Evolutionary conservation across 2,329 filamentous ascomycete genomes (phyloP), one percentile per base, ranked within the genome.

Genomic region (Penicillium sp.): DNA sequence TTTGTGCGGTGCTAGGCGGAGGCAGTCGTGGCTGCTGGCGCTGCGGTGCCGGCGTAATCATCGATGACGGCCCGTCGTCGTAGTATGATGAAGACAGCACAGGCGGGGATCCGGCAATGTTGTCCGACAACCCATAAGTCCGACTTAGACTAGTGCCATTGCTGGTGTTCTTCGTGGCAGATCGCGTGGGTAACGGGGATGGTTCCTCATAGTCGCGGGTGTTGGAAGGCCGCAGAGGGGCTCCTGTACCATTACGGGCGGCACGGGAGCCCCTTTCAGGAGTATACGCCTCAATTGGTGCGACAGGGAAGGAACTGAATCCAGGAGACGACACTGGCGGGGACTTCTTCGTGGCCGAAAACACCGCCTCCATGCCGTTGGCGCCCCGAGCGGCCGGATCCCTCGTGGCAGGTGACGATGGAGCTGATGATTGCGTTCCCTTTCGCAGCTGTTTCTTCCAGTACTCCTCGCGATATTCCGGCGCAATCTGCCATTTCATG

Each of bases 401-500:
- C 52, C 72, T 73, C 28, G 69, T 69, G 15, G 69, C 71, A 8
- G 72, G 72, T 0, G 71, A 73, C 8, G 73, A 73, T 28, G 74
- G 73, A 1, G 71, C 70, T 5, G 70, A 72, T 10, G 71, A 73
- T 40, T 71, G 69, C 5, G 63, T 66, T 4, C 48, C 70, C 48
- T 72, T 73, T 28, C 71, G 68, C 33, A 67, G 64, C 58, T 73
- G 70, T 59, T 85, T 87, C 65, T 86, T 86, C 52, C 88, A 79
- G 75, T 96, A 95, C 46, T 95, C 91, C 17, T 96, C 88, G 42
- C 85, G 83, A 57, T 84, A 80, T 55, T 94, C 87, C 1, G 87
- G 79, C 3, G 88, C 83, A 63, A 98, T 90, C 69, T 91, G 88
- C 93, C 93, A 98, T 67, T 97, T 97, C 89, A 96, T 97, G 24